Conservation (phyloP, 768 basidiomycete species). For the Boletus rubroflammeus region DNA sequence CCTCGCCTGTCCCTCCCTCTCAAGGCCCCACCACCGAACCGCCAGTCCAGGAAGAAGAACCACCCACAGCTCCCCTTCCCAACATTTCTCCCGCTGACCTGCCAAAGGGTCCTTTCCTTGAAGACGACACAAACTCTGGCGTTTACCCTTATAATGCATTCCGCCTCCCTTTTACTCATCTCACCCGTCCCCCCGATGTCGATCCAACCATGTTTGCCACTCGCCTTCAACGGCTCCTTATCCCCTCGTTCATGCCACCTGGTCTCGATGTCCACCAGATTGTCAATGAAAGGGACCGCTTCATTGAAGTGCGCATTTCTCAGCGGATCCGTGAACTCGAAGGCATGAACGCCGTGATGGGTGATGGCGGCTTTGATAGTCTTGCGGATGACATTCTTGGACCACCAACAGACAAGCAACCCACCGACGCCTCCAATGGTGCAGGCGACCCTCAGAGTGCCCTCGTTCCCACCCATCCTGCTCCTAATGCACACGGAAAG, state of each 20-base stretch:
- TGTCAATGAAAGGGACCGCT: conserved; percentile 87
- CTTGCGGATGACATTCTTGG: conserved; percentile 38
- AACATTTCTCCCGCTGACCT: conserved; percentile 53
- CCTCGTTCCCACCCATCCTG: conserved; percentile 40
- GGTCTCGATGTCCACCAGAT: conserved; percentile 92
- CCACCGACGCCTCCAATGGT: conserved; percentile 31
- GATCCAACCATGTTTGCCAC: conserved; percentile 65
- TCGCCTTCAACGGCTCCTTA: conserved; percentile 72
- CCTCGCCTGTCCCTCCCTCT: conserved; percentile 23
- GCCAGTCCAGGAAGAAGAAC: conserved; percentile 54
- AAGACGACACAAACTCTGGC: conserved; percentile 73
- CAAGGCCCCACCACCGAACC: conserved; percentile 29
- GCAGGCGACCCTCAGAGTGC: conserved; percentile 26
- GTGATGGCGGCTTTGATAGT: conserved; percentile 66
- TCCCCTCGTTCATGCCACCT: conserved; percentile 86
- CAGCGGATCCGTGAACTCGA: conserved; percentile 90
- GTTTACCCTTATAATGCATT: conserved; percentile 94
- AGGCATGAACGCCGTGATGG: conserved; percentile 71
- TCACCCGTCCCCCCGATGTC: conserved; percentile 59
- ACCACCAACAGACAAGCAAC: background rate
- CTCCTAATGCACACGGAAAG: conserved; percentile 71
- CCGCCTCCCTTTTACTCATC: conserved; percentile 76
- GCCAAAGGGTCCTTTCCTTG: conserved; percentile 72
- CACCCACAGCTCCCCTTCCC: conserved; percentile 29
- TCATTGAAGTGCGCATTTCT: conserved; percentile 82